Base-by-base conservation (phyloP, 257 asterid species). In the Salvia miltiorrhiza region DNA sequence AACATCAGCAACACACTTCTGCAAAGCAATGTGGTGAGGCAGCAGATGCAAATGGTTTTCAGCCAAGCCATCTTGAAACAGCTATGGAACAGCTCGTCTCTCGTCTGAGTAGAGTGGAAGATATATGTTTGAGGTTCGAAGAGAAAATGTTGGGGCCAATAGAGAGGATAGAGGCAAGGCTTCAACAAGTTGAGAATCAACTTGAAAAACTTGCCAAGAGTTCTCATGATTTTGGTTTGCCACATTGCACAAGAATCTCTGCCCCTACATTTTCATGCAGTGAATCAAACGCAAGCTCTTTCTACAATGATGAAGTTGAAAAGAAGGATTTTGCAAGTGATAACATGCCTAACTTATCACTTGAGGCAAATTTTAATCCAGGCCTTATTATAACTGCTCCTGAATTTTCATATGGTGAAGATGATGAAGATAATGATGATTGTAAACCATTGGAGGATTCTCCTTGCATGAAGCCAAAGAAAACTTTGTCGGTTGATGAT, bases 91-190 rank as follows among this genome's bases (percentile, higher is more conserved):
- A 82, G 75, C 87, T 91, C 48, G 73, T 86, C 74, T 79, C 87
- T 74, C 87, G 97, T 67, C 82, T 89, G 65, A 82, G 83, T 78
- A 81, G 82, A 78, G 84, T 94, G 66, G 97, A 94, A 81, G 95
- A 89, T 80, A 76, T 82, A 71, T 90, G 85, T 82, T 80, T 84
- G 84, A 87, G 95, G 76, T 87, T 94, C 47, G 99, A 94, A 81
- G 95, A 86, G 78, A 86, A 83, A 78, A 69, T 94, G 86, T 73
- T 91, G 83, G 82, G 76, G 84, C 97, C 97, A 81, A 82, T 94
- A 64, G 87, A 82, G 67, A 86, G 84, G 71, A 79, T 94, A 81
- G 97, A 94, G 39, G 82, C 77, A 57, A 86, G 95, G 83, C 90
- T 94, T 86, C 90, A 82, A 56, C 82, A 58, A 65, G 84, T 94